phyloP scores from a whole-genome alignment of 2,329 filamentous ascomycete species.

The Phialemoniopsis sp. region DNA sequence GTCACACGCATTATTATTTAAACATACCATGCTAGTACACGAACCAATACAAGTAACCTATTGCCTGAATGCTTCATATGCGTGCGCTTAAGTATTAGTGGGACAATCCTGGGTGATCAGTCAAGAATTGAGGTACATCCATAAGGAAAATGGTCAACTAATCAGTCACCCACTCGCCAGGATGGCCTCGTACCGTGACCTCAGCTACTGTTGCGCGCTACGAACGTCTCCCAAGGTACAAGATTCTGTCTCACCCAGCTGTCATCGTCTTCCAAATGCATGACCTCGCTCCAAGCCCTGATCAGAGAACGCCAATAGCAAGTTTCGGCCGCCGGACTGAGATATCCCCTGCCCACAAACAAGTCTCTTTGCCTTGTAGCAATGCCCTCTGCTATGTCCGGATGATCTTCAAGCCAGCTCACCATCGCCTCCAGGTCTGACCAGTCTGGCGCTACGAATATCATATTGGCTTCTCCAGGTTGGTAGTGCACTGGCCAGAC shows the following conservation, averaged over 20 bases:
- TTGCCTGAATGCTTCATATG: no score
- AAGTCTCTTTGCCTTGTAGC: constrained; percentile 33
- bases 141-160: no score
- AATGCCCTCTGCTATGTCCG: constrained; percentile 31
- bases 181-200: no score
- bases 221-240: constrained; percentile 5
- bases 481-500: constrained; percentile 30
- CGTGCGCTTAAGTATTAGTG: no score
- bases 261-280: constrained; percentile 18
- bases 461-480: constrained; percentile 28
- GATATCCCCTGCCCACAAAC: constrained; percentile 30
- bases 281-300: constrained; percentile 36
- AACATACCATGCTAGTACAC: no score
- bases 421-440: constrained; percentile 37
- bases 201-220: not conserved
- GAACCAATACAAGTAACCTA: no score
- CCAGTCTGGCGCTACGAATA: constrained; percentile 42
- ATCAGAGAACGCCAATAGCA: constrained; percentile 44
- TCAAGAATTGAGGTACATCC: no score
- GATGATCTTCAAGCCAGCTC: constrained; percentile 33
- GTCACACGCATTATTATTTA: no score
- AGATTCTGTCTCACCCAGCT: constrained; percentile 12
- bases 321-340: constrained; percentile 36
- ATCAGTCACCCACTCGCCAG: no score
- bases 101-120: no score